Percentiles rank a stretch among this genome's conserved stretches.
These are phyloP conservation scores for Tilletia horrida DNA, from an alignment of 1,284 basidiomycete genomes.

Conservation along the genomic window DNA sequence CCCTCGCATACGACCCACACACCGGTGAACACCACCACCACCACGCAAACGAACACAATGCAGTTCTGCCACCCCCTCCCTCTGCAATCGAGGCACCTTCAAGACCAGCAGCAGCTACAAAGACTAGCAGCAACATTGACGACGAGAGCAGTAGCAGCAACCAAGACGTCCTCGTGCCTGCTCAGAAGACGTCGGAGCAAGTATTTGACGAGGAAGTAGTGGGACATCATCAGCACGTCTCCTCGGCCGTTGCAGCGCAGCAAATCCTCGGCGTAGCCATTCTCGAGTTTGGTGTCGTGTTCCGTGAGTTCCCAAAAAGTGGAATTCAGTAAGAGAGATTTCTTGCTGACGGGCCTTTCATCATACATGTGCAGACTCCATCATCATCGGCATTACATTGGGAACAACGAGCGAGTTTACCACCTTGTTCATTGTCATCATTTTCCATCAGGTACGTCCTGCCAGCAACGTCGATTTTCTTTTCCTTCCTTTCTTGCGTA, in stretches of 20 bases:
- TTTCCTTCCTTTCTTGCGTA: no score
- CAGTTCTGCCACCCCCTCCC: neutral
- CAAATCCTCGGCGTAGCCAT: constrained; percentile 83
- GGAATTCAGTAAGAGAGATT: no score
- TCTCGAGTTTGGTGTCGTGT: constrained; percentile 82
- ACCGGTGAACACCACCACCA: constrained; percentile 48
- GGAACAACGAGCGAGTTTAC: constrained; percentile 79
- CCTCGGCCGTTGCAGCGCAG: constrained; percentile 56
- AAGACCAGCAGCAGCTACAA: no score
- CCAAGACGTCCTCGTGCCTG: neutral
- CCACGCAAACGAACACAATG: constrained; percentile 42
- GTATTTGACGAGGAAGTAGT: neutral
- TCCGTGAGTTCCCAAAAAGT: constrained; percentile 61
- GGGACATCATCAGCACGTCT: neutral
- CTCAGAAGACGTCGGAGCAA: neutral
- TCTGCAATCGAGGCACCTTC: constrained; percentile 5
- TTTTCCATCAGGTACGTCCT: constrained; percentile 60
- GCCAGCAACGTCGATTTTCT: no score
- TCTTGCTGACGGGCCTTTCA: no score
- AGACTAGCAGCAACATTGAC: constrained; percentile 12
- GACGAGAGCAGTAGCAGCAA: constrained; percentile 17
- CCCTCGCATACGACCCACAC: constrained; percentile 51
- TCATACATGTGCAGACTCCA: constrained; percentile 33
- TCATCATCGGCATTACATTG: constrained; percentile 89
- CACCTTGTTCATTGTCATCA: constrained; percentile 79